A percentile compares a stretch with the other conserved stretches of the same genome.
Conservation (phyloP, 73 alveolate species). For the Stentor roeselii region DNA sequence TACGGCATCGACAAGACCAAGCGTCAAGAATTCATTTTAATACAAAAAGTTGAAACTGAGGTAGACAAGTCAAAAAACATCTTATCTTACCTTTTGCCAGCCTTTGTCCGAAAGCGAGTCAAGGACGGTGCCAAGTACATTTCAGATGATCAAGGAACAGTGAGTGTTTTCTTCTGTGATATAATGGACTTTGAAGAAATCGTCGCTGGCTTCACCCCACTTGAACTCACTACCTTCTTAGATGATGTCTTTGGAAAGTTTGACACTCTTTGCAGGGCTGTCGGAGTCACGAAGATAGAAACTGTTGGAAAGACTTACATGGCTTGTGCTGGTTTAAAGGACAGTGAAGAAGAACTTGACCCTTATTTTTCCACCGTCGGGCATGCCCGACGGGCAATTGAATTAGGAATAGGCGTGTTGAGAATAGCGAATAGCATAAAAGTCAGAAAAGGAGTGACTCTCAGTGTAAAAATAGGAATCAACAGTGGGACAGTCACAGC, state of each 20-base stretch:
- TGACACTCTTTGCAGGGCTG: slow-evolving; percentile 45
- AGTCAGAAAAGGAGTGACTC: neutral
- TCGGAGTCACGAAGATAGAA: slow-evolving; percentile 45
- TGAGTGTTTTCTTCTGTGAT: slow-evolving; percentile 54
- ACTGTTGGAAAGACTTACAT: slow-evolving; percentile 71
- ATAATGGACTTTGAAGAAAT: slow-evolving; percentile 57
- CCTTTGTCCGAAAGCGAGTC: slow-evolving; percentile 7
- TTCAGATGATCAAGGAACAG: slow-evolving; percentile 29
- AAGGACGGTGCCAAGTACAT: neutral
- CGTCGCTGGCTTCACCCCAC: slow-evolving; percentile 38
- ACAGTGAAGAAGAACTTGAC: slow-evolving; percentile 43
- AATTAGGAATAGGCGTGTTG: slow-evolving; percentile 2
- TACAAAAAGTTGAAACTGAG: slow-evolving; percentile 7
- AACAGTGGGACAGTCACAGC: slow-evolving; percentile 95
- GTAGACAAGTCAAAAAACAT: neutral
- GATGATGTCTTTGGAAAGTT: slow-evolving; percentile 56
- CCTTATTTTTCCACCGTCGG: neutral
- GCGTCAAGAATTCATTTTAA: neutral
- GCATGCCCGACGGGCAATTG: slow-evolving; percentile 15
- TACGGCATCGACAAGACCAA: neutral
- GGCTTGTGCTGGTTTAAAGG: slow-evolving; percentile 71
- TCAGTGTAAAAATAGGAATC: slow-evolving; percentile 86
- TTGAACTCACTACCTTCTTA: slow-evolving; percentile 43
- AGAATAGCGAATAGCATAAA: neutral
- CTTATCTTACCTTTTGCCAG: neutral